These are phyloP conservation scores for Russula ochroleuca DNA, from an alignment of 768 basidiomycete species.

Conservation along the genomic window DNA sequence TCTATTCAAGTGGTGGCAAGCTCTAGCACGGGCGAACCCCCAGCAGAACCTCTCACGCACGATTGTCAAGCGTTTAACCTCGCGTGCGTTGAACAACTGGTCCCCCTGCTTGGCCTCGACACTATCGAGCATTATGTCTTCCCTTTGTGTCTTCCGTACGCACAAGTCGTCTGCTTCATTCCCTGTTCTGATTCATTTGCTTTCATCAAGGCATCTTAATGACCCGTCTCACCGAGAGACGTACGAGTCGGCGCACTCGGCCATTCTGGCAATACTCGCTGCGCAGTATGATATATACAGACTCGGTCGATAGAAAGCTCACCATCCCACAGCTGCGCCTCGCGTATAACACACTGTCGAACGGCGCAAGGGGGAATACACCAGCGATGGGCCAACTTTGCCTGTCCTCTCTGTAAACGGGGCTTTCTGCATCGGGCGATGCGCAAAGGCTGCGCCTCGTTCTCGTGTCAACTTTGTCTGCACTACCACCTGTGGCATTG, in stretches of 20 bases:
- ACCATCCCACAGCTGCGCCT: constrained; percentile 63
- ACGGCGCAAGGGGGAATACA: constrained; percentile 44
- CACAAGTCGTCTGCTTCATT: constrained; percentile 21
- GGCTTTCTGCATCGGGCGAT: constrained; percentile 21
- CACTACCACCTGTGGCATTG: constrained; percentile 56
- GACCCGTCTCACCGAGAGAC: constrained; percentile 60
- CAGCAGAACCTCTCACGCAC: constrained; percentile 5
- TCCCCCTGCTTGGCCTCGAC: constrained; percentile 52
- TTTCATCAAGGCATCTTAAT: constrained; percentile 49
- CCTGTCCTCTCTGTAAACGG: constrained; percentile 36
- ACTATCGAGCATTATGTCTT: constrained; percentile 55
- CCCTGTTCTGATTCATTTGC: constrained; percentile 13
- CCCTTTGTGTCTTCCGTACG: constrained; percentile 63
- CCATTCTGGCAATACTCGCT: constrained; percentile 69
- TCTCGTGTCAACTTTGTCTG: constrained; percentile 60
- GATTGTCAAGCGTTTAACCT: constrained; percentile 52
- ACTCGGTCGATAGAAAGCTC: constrained; percentile 57
- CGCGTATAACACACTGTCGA: constrained; percentile 69
- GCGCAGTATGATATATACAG: constrained; percentile 39
- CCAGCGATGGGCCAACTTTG: constrained; percentile 65
- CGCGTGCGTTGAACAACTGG: constrained; percentile 73
- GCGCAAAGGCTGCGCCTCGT: constrained; percentile 50
- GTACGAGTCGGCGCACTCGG: constrained; percentile 87
- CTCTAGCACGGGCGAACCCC: constrained; percentile 2
- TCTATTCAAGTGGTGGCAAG: background rate